Evolutionary conservation across 2,329 filamentous ascomycete species (phyloP).

Genomic region (Colletotrichum shisoi): DNA sequence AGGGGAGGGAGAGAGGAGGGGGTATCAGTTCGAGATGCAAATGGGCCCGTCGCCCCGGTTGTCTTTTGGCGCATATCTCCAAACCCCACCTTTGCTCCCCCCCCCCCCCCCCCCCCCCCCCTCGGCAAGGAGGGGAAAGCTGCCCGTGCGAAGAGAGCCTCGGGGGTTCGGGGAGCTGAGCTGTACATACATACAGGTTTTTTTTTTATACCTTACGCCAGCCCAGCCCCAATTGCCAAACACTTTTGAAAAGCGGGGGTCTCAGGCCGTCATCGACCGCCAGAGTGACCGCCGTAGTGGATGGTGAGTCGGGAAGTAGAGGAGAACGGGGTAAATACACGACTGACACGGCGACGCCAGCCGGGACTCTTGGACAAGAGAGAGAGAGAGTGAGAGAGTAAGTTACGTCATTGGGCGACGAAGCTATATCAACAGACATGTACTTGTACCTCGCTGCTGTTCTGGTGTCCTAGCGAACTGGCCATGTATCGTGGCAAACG

Average conservation of each 20-base stretch:
- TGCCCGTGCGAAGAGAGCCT: slow-evolving; percentile 11
- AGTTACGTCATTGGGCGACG: slow-evolving; percentile 31
- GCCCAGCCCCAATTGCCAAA: slow-evolving; percentile 14
- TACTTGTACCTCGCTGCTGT: neutral
- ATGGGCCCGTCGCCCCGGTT: slow-evolving; percentile 18
- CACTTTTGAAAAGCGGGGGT: slow-evolving; percentile 27
- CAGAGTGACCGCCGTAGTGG: slow-evolving; percentile 22
- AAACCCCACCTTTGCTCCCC: slow-evolving; percentile 34
- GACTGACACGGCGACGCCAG: slow-evolving; percentile 14
- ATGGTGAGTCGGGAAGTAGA: slow-evolving; percentile 2
- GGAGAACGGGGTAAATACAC: slow-evolving; percentile 24
- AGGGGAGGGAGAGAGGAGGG: slow-evolving; percentile 11
- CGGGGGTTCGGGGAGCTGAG: slow-evolving; percentile 37
- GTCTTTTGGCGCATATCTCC: slow-evolving; percentile 24
- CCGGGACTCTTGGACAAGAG: slow-evolving; percentile 22
- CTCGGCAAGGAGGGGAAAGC: slow-evolving; percentile 14
- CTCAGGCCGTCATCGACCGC: slow-evolving; percentile 24
- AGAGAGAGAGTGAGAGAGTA: neutral
- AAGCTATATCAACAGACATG: neutral
- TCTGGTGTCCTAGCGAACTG: neutral
- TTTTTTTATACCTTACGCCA: neutral
- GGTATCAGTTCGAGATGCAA: slow-evolving; percentile 20
- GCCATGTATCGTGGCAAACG: neutral
- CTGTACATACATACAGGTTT: neutral
- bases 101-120: neutral